Base-by-base conservation (phyloP, 2,329 filamentous ascomycete genomes). In the Trichoderma oligosporum region DNA sequence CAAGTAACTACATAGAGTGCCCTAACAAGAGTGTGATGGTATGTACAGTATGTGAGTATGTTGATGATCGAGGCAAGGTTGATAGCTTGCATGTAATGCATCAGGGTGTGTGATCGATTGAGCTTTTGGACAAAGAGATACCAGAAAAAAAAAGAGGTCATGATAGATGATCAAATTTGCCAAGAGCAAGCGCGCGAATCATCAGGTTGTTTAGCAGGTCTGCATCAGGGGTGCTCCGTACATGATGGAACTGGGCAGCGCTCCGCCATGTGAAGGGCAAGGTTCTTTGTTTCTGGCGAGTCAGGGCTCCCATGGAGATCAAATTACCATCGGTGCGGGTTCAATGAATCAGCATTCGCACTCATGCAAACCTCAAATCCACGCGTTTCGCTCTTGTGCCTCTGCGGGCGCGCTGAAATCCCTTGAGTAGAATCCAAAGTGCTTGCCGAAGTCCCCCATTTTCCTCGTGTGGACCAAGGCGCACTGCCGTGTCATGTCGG, bases 271-370 rank as follows among this genome's bases (percentile, higher is more conserved):
- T 41, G 44, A 39, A 27, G 27, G n/a, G 44, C 53, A 48, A 41
- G 53, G 53, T 47, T 56, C 39, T 36, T 36, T 35, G 39, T 31
- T 25, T 39, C 53, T 39, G 25, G n/a, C 31, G 35, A 56, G 36
- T 48, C 53, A 41, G 18, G 35, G 53, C 8, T 25, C 31, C 42
- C 53, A 31, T 41, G 44, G 24, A 56, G 2, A 9, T 44, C 33
- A 56, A 48, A 41, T 41, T 56, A 47, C 53, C 42, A 18, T 48
- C 35, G 35, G 25, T 25, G 33, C 44, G 53, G 52, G 46, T 45
- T 31, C 45, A 55, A 46, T 39, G 52, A 35, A 38, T 36, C 24
- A 29, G 36, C 27, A 41, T 16, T 31, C 36, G 36, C 22, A 41
- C 41, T 31, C 16, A 14, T 24, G 25, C 39, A 36, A 45, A 5